Evolutionary conservation across 108 stramenopile species (phyloP).

Genomic region (Pseudonitzschia delicatissima): DNA sequence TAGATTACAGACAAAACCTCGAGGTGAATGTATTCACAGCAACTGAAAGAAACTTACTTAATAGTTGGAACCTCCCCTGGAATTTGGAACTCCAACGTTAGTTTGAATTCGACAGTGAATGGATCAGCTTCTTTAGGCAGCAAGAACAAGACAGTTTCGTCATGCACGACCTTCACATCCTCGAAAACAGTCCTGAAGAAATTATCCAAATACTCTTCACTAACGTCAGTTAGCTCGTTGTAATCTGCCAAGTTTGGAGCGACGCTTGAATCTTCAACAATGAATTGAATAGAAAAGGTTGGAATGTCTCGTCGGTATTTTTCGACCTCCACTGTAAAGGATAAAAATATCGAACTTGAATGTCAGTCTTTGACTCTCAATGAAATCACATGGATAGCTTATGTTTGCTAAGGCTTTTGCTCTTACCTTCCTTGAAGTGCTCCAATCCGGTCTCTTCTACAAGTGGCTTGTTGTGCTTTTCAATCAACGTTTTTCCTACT

Average conservation of each 20-base stretch:
- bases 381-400: not conserved
- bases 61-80: constrained; percentile 34
- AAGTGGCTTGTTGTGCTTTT: not conserved
- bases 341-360: not conserved
- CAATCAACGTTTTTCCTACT: not conserved
- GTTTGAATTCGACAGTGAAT: constrained; percentile 18
- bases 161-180: not conserved
- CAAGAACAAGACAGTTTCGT: constrained; percentile 10
- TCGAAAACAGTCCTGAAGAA: constrained; percentile 11
- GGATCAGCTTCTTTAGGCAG: constrained; percentile 9
- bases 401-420: not conserved
- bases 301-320: constrained; percentile 12
- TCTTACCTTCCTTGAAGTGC: constrained; percentile 3
- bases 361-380: not conserved
- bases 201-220: constrained; percentile 15
- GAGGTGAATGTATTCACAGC: no score
- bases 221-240: constrained; percentile 17
- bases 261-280: not conserved
- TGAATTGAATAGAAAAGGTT: constrained; percentile 14
- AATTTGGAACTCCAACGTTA: constrained; percentile 7
- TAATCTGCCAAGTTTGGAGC: constrained; percentile 21
- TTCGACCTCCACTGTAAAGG: constrained; percentile 3
- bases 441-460: not conserved
- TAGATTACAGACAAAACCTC: no score
- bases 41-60: not conserved